Evolutionary conservation across 192 early-diverging fungal genomes (phyloP), one percentile per base, ranked within the genome.

Genomic region (Gamsiella multidivaricata): DNA sequence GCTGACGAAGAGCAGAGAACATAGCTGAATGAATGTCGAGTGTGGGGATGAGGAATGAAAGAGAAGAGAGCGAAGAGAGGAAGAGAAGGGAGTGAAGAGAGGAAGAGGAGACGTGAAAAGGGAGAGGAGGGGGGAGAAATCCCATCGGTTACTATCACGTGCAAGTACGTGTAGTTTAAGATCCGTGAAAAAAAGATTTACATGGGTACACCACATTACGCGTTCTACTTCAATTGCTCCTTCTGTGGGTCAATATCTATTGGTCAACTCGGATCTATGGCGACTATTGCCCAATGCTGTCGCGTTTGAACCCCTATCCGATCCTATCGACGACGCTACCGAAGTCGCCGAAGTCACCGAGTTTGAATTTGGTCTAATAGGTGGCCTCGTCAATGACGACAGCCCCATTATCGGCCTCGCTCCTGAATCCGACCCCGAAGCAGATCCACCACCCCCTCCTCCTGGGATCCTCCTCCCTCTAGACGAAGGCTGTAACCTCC

Each of bases 1-100:
- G 74, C 58, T 78, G 74, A 45, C 74, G 74, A 49, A 78, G 74
- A 39, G 74, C 74, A 64, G 74, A 51, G 29, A 78, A 78, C 74
- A 78, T 78, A n/a, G 61, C 37, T 7, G 50, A 28, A 32, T 46
- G 43, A 60, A 62, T n/a, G 41, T 54, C 31, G 41, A 55, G 42
- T 33, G 28, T 39, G 26, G 26, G 20, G 34, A 34, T 36, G 43
- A 32, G 49, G 28, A 58, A 11, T 29, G 20, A 37, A 58, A 37
- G 31, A 39, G 50, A 59, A 8, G 31, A 37, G 26, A n/a, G 32
- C 5, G 18, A 15, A 31, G 42, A 10, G 58, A 32, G 43, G 17
- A 20, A 50, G 25, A 23, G 43, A 23, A 62, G 7, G 47, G 7
- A 26, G 20, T 4, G 3, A 5, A 33, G 9, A 34, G 39, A 33